These are phyloP conservation scores for Bothia castanella DNA, from an alignment of 1,284 basidiomycete species.

Conservation along the genomic window DNA sequence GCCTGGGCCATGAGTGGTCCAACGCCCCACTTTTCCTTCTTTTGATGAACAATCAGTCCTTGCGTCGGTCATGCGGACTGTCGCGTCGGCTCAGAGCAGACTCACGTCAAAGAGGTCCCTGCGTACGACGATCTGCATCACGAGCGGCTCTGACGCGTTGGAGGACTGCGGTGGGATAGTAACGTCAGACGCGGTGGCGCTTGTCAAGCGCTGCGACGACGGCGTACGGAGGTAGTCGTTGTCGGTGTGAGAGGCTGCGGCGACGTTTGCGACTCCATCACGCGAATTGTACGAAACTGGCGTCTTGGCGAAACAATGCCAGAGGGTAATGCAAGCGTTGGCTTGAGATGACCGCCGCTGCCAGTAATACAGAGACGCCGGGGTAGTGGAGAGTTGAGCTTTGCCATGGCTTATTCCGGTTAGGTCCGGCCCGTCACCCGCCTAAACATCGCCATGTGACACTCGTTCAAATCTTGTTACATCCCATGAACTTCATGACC, in stretches of 20 bases:
- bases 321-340: background rate
- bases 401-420: too few species aligned
- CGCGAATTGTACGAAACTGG: background rate
- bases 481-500: too few species aligned
- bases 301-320: background rate
- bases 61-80: background rate
- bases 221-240: slow-evolving; percentile 6
- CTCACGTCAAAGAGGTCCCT: slow-evolving; percentile 43
- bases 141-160: slow-evolving; percentile 26
- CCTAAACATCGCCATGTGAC: too few species aligned
- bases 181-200: background rate
- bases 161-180: background rate
- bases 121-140: slow-evolving; percentile 47
- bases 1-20: slow-evolving; percentile 55
- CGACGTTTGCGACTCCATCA: slow-evolving; percentile 7
- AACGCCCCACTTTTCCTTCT: slow-evolving; percentile 48
- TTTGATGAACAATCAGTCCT: slow-evolving; percentile 18
- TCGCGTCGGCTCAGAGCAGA: too few species aligned
- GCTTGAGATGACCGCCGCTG: background rate
- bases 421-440: too few species aligned
- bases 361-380: background rate
- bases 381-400: background rate
- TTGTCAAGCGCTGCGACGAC: background rate
- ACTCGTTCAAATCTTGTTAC: too few species aligned
- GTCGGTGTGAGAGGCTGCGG: too few species aligned